These are phyloP conservation scores for Botrytis pseudocinerea DNA, from an alignment of 2,329 filamentous ascomycete genomes.

Conservation along the genomic window DNA sequence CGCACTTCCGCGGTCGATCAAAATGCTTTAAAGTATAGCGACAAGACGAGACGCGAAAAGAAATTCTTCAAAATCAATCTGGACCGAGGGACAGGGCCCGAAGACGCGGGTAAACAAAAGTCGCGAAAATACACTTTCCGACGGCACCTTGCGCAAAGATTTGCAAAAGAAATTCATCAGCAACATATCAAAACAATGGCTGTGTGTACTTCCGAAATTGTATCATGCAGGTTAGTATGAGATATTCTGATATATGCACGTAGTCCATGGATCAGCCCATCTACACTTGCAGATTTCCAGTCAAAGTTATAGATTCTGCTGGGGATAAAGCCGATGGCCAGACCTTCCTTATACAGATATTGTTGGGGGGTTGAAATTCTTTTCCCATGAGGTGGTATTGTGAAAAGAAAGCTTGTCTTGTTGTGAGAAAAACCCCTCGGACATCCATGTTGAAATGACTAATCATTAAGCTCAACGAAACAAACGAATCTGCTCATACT, in stretches of 20 bases:
- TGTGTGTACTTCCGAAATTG: not conserved
- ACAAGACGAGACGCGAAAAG: not conserved
- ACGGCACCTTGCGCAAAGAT: not conserved
- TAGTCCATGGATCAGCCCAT: constrained; percentile 1
- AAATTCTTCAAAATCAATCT: not conserved
- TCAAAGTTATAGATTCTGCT: not conserved
- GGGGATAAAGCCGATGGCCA: not conserved
- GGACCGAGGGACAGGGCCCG: not conserved
- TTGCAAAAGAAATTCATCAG: not conserved
- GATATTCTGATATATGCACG: constrained; percentile 3
- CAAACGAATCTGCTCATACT: constrained; percentile 5
- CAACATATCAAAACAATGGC: not conserved
- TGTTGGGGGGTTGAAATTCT: not conserved
- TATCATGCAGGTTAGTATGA: not conserved
- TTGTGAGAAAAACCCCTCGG: not conserved
- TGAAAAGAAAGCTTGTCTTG: not conserved
- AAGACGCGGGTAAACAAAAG: not conserved
- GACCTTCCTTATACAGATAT: not conserved
- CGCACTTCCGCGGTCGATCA: not conserved
- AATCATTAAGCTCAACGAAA: not conserved
- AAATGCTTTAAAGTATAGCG: not conserved
- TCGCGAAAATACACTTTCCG: not conserved
- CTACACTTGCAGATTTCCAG: constrained; percentile 1
- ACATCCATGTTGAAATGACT: constrained; percentile 5
- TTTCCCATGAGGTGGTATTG: not conserved